These are phyloP conservation scores for Scheffersomyces coipomensis DNA, from an alignment of 805 yeast genomes.

Conservation along the genomic window DNA sequence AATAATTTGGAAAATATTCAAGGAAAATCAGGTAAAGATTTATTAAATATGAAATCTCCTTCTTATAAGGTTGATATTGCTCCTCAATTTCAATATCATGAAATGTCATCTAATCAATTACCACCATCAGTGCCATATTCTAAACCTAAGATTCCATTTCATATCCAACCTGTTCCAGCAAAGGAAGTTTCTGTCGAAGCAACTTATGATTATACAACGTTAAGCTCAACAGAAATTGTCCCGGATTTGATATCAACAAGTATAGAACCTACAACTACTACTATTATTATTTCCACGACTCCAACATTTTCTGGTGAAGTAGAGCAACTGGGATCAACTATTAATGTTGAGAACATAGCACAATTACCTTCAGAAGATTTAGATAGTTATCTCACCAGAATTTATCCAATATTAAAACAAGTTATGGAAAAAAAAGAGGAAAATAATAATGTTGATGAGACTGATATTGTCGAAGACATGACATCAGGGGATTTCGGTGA, in stretches of 20 bases:
- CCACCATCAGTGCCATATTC: conserved; percentile 7
- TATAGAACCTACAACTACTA: too few relatives aligned
- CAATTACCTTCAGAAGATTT: conserved; percentile 7
- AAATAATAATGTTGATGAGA: neutral
- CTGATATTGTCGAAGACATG: too few relatives aligned
- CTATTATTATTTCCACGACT: neutral
- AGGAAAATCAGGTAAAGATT: conserved; percentile 8
- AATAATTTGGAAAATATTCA: neutral
- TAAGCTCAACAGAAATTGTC: too few relatives aligned
- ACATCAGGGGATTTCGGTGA: too few relatives aligned
- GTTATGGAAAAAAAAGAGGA: neutral
- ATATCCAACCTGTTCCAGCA: neutral
- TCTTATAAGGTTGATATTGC: conserved; percentile 18
- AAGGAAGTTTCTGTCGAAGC: neutral
- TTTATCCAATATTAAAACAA: conserved; percentile 5
- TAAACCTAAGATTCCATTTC: conserved; percentile 14
- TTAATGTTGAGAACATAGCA: too few relatives aligned
- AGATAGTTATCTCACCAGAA: conserved; percentile 7
- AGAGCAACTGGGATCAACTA: too few relatives aligned
- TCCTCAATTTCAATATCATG: conserved; percentile 22
- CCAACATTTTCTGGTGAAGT: neutral
- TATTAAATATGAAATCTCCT: conserved; percentile 15
- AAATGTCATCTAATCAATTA: neutral
- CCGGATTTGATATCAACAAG: too few relatives aligned
- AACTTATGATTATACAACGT: too few relatives aligned